phyloP scores from a whole-genome alignment of 2,329 filamentous ascomycete species.

The Cordyceps tenuipes region DNA sequence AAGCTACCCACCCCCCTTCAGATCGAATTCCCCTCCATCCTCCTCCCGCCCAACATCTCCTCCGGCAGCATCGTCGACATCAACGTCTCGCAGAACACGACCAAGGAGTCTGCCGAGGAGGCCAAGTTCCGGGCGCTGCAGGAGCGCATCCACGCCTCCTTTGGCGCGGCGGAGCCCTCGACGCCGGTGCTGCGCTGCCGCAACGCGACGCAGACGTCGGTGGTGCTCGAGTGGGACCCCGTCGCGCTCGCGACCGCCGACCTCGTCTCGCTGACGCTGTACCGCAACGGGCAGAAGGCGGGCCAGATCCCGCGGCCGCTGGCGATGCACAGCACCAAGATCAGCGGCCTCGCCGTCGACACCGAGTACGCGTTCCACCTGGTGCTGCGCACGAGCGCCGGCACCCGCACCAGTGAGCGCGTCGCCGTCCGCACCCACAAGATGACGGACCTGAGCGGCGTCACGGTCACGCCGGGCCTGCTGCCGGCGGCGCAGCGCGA shows the following conservation, averaged over 20 bases:
- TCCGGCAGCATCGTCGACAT: constrained; percentile 98
- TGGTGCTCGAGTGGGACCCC: constrained; percentile 97
- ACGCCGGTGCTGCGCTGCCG: constrained; percentile 78
- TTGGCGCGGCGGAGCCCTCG: constrained; percentile 70
- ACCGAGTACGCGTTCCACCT: constrained; percentile 94
- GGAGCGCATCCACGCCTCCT: constrained; percentile 75
- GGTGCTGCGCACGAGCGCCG: constrained; percentile 81
- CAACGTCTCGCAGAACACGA: constrained; percentile 78
- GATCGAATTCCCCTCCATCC: constrained; percentile 98
- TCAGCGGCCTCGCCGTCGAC: constrained; percentile 90
- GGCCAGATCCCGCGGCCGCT: constrained; percentile 84
- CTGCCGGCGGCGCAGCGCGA: constrained; percentile 67
- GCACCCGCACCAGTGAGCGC: constrained; percentile 76
- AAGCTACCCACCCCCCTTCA: constrained; percentile 35
- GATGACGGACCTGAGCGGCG: constrained; percentile 94
- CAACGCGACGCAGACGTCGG: constrained; percentile 96
- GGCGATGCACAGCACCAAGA: constrained; percentile 91
- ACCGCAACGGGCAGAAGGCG: constrained; percentile 93
- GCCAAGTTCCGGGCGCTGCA: constrained; percentile 78
- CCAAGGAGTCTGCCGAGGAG: constrained; percentile 67
- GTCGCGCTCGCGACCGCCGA: constrained; percentile 88
- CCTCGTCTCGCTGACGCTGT: constrained; percentile 79
- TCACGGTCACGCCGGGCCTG: constrained; percentile 81
- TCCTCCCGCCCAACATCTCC: constrained; percentile 88
- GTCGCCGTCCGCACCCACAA: constrained; percentile 87